A percentile compares a stretch with the other conserved stretches of the same genome.
Conservation (phyloP, 208 protist genomes). For the Perkinsela sp. region DNA sequence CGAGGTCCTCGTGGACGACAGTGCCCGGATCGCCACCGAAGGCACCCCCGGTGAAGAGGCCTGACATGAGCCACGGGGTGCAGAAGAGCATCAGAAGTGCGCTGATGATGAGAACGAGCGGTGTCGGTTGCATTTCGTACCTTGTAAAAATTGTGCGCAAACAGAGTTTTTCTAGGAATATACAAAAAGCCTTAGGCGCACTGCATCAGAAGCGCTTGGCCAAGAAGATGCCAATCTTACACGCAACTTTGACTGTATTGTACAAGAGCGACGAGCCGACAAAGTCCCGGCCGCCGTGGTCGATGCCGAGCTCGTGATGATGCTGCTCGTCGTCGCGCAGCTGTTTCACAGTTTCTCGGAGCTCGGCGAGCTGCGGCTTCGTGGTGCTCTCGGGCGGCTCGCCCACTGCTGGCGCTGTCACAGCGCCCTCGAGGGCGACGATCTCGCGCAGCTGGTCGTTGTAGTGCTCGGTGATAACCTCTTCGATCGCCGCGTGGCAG, state of each 20-base stretch:
- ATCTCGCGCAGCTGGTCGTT: slow-evolving; percentile 57
- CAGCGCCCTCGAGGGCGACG: slow-evolving; percentile 13
- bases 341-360: slow-evolving; percentile 9
- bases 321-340: slow-evolving; percentile 33
- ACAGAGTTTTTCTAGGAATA: too few species aligned
- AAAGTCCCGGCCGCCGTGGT: slow-evolving; percentile 29
- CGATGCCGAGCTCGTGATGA: slow-evolving; percentile 40
- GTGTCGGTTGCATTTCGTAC: too few species aligned
- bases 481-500: slow-evolving; percentile 48
- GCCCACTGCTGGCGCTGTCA: slow-evolving; percentile 6
- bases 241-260: slow-evolving; percentile 34
- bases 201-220: slow-evolving; percentile 26
- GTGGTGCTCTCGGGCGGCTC: slow-evolving; percentile 18
- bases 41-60: not conserved
- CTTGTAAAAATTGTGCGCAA: too few species aligned
- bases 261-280: slow-evolving; percentile 36
- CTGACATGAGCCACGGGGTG: not conserved
- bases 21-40: not conserved
- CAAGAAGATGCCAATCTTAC: slow-evolving; percentile 24
- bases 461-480: slow-evolving; percentile 47
- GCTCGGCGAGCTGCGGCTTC: slow-evolving; percentile 32
- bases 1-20: not conserved
- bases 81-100: not conserved
- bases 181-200: too few species aligned
- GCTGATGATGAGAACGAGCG: not conserved